Conservation (phyloP, 176 grass and related monocot species). For the Phyllostachys edulis region DNA sequence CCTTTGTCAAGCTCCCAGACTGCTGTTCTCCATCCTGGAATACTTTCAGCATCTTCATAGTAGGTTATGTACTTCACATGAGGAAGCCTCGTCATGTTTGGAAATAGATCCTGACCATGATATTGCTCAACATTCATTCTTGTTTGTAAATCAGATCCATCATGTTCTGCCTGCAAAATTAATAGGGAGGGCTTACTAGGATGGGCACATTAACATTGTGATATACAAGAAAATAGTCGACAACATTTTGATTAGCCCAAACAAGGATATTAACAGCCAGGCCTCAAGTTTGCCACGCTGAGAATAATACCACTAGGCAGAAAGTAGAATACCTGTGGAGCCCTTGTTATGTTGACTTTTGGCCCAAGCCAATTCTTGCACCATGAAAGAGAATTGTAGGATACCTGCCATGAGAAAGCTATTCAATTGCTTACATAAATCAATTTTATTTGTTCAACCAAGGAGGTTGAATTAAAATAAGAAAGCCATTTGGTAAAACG, state of each 20-base stretch:
- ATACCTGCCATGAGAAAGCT: constrained; percentile 54
- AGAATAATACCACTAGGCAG: constrained; percentile 8
- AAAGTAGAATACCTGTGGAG: constrained; percentile 69
- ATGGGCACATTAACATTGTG: neutral
- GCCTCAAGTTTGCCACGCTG: neutral
- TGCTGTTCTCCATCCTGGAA: constrained; percentile 80
- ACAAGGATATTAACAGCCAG: constrained; percentile 14
- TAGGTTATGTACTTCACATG: constrained; percentile 96
- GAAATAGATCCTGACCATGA: constrained; percentile 56
- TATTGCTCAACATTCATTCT: constrained; percentile 63
- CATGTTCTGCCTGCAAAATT: constrained; percentile 77
- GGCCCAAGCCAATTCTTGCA: constrained; percentile 97
- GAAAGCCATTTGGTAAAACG: neutral
- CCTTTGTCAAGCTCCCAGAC: constrained; percentile 72
- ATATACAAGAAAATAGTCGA: constrained; percentile 15
- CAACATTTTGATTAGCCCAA: constrained; percentile 1
- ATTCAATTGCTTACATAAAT: constrained; percentile 22
- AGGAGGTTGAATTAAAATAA: constrained; percentile 15
- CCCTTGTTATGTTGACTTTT: constrained; percentile 95
- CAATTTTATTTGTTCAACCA: constrained; percentile 27
- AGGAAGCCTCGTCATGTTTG: constrained; percentile 74
- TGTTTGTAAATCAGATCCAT: constrained; percentile 92
- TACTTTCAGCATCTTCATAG: constrained; percentile 95
- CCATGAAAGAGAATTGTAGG: constrained; percentile 97
- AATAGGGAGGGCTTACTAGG: neutral